Evolutionary conservation across 2,329 filamentous ascomycete species (phyloP).

Genomic region (Microcyclospora pomicola): DNA sequence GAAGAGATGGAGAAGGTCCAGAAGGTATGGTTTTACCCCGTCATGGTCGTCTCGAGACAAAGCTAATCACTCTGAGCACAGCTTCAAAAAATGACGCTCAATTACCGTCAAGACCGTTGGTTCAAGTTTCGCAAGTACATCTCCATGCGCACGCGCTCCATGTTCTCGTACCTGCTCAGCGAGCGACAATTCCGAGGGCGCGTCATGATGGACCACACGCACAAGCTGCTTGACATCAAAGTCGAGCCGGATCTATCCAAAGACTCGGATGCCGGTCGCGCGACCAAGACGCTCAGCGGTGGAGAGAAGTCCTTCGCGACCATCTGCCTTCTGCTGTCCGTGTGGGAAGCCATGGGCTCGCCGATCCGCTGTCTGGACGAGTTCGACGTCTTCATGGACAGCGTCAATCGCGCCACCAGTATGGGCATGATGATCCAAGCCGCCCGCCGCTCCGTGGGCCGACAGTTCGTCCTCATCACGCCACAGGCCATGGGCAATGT

Average conservation of each 20-base stretch:
- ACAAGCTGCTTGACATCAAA: constrained; percentile 62
- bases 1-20: constrained; percentile 17
- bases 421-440: constrained; percentile 87
- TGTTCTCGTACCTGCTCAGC: constrained; percentile 77
- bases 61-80: constrained; percentile 13
- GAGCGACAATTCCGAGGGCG: constrained; percentile 80
- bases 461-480: constrained; percentile 93
- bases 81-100: constrained; percentile 46
- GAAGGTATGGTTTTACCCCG: constrained; percentile 22
- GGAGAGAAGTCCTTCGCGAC: constrained; percentile 98
- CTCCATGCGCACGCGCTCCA: constrained; percentile 68
- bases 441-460: constrained; percentile 71
- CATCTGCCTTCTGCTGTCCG: constrained; percentile 77
- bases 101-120: constrained; percentile 61
- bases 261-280: constrained; percentile 55
- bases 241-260: constrained; percentile 57
- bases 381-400: constrained; percentile 99
- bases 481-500: constrained; percentile 62
- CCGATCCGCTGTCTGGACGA: constrained; percentile 91
- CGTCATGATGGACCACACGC: constrained; percentile 62
- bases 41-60: background rate
- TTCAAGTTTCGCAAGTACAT: constrained; percentile 70
- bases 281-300: constrained; percentile 84
- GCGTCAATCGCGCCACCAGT: constrained; percentile 82
- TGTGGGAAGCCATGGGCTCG: constrained; percentile 98